Base-by-base conservation (phyloP, 1,284 basidiomycete genomes). In the Stereum hirsutum region DNA sequence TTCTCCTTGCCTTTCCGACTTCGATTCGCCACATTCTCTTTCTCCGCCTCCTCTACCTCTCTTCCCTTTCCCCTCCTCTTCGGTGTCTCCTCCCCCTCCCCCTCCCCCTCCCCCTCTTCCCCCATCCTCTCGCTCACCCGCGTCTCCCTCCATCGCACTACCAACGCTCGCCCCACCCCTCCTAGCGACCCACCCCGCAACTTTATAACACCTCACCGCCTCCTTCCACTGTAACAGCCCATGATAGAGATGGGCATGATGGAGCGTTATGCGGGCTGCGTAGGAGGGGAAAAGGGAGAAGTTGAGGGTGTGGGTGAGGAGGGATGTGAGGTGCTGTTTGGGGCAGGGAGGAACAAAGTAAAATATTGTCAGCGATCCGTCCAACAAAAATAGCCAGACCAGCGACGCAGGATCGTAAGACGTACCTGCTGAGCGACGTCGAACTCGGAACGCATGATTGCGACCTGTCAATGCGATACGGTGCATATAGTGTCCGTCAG, bases 201-300 rank as follows among this genome's bases (percentile, higher is more conserved):
- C 69, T 31, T 62, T 64, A 57, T 87, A 88, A 46, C 80, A 84
- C 25, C 68, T 61, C 33, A 65, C 50, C 14, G 84, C 84, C 2
- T 74, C 66, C 10, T 65, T 61, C 1, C 60, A 56, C 20, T 66
- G 61, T 5, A 66, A 65, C 12, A 69, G 53, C 4, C 80, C 75
- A 54, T 88, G 84, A 6, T 81, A 76, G 17, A 88, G 70, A 47
- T 87, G 81, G 0, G 76, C 83, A 47, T 84, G 72, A 46, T 81
- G 72, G 4, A 87, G 64, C 1, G 81, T 69, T 12, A 87, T 75
- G 5, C 80, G 74, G 0, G 77, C 66, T 2, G 76, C 66, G 53
- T 80, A 87, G 0, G 59, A 46, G 8, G 57, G 48, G 53, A 82
- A 89, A 28, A 86, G 58, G 10, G 59, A 56, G 45, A 72, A 58